These are phyloP conservation scores for Penicillium vulpinum DNA, from an alignment of 2,329 filamentous ascomycete genomes.

Conservation along the genomic window DNA sequence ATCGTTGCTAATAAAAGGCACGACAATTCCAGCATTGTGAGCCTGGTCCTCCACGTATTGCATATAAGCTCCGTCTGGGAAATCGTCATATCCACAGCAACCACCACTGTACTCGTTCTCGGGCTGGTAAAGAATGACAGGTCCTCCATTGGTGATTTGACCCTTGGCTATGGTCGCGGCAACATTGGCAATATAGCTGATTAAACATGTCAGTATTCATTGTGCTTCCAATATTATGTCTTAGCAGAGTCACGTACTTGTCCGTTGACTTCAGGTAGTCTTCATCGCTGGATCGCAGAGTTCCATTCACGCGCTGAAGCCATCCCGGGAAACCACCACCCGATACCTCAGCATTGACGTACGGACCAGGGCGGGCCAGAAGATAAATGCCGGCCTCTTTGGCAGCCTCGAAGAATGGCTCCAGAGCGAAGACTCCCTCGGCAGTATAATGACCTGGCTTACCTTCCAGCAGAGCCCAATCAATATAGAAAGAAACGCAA, in stretches of 20 bases:
- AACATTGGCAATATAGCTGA: conserved; percentile 62
- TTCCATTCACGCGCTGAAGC: conserved; percentile 67
- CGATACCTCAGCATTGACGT: conserved; percentile 75
- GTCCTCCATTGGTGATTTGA: conserved; percentile 81
- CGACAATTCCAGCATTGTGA: conserved; percentile 66
- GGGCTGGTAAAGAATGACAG: conserved; percentile 74
- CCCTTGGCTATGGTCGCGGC: conserved; percentile 67
- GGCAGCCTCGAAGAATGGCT: conserved; percentile 76
- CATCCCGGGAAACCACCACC: conserved; percentile 81
- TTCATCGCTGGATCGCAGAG: conserved; percentile 61
- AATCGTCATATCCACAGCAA: conserved; percentile 48
- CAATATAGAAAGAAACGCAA: conserved; percentile 73
- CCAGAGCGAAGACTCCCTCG: conserved; percentile 69
- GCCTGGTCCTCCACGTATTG: conserved; percentile 69
- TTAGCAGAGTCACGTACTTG: conserved; percentile 46
- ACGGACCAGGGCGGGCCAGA: conserved; percentile 69
- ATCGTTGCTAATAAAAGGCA: conserved; percentile 76
- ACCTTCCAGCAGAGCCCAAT: conserved; percentile 77
- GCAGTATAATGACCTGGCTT: conserved; percentile 68
- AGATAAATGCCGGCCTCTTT: conserved; percentile 73
- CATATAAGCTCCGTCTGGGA: conserved; percentile 69
- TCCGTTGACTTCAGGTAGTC: conserved; percentile 67
- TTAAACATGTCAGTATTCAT: conserved; percentile 8
- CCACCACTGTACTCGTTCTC: conserved; percentile 75
- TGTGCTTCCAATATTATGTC: accelerated